Evolutionary conservation across 1,139 yeast species (phyloP).

Genomic region (Diutina ranongensis): DNA sequence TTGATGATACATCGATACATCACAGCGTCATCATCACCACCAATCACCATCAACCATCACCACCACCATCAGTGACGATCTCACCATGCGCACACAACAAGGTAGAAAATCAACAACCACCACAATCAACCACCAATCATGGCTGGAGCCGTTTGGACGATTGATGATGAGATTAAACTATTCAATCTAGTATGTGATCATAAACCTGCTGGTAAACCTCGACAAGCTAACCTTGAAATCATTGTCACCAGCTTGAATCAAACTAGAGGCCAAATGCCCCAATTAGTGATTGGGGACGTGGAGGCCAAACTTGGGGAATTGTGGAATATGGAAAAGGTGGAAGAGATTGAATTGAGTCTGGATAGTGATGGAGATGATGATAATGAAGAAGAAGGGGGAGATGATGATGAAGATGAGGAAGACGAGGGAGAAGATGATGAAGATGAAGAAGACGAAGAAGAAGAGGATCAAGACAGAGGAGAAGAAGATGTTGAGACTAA

Average conservation of each 20-base stretch:
- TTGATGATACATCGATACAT: too few species aligned
- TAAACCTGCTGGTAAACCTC: slow-evolving; percentile 54
- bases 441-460: neutral
- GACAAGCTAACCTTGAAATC: slow-evolving; percentile 45
- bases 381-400: neutral
- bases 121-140: too few species aligned
- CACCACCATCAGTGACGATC: neutral
- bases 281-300: slow-evolving; percentile 7
- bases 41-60: too few species aligned
- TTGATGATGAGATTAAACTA: slow-evolving; percentile 55
- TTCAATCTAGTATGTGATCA: slow-evolving; percentile 56
- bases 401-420: neutral
- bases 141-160: slow-evolving; percentile 40
- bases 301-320: slow-evolving; percentile 23
- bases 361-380: neutral
- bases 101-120: too few species aligned
- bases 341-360: neutral
- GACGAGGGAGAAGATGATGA: neutral
- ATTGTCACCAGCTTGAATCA: slow-evolving; percentile 44
- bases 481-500: neutral
- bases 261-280: slow-evolving; percentile 6
- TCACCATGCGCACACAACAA: too few species aligned
- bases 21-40: neutral
- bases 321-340: slow-evolving; percentile 2
- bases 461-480: neutral